Evolutionary conservation across 2,329 filamentous ascomycete species (phyloP).

Genomic region (Fusarium citri): DNA sequence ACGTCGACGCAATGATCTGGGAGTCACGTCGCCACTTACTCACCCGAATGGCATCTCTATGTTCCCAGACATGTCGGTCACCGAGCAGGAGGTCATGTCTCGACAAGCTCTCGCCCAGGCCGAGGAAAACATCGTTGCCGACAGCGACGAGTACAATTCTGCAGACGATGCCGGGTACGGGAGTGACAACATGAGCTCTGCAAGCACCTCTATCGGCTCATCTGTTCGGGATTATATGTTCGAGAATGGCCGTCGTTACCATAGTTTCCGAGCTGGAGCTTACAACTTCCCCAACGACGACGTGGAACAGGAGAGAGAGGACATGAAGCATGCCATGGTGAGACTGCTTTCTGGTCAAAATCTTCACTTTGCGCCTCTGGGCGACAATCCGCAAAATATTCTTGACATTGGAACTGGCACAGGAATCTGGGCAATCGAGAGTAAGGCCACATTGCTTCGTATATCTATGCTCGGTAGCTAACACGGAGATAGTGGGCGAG

Average conservation of each 20-base stretch:
- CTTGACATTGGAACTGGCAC: slow-evolving; percentile 70
- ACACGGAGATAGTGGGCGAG: slow-evolving; percentile 57
- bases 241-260: slow-evolving; percentile 70
- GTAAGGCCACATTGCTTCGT: slow-evolving; percentile 42
- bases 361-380: slow-evolving; percentile 65
- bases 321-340: slow-evolving; percentile 67
- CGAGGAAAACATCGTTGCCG: slow-evolving; percentile 53
- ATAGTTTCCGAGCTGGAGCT: slow-evolving; percentile 63
- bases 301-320: slow-evolving; percentile 67
- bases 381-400: slow-evolving; percentile 59
- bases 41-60: slow-evolving; percentile 54
- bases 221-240: slow-evolving; percentile 62
- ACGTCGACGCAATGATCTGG: slow-evolving; percentile 34
- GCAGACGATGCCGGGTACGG: slow-evolving; percentile 51
- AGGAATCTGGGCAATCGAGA: slow-evolving; percentile 70
- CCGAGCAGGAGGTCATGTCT: slow-evolving; percentile 52
- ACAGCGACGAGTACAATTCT: slow-evolving; percentile 46
- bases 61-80: slow-evolving; percentile 51
- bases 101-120: slow-evolving; percentile 53
- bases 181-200: slow-evolving; percentile 52
- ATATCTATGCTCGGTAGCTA: slow-evolving; percentile 4
- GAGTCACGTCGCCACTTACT: slow-evolving; percentile 48
- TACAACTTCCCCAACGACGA: slow-evolving; percentile 73
- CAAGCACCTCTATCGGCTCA: slow-evolving; percentile 54
- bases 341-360: slow-evolving; percentile 60